Evolutionary conservation across 345 rosid species (phyloP), one percentile per base, ranked within the genome.

Genomic region (Fremontodendron californicum): DNA sequence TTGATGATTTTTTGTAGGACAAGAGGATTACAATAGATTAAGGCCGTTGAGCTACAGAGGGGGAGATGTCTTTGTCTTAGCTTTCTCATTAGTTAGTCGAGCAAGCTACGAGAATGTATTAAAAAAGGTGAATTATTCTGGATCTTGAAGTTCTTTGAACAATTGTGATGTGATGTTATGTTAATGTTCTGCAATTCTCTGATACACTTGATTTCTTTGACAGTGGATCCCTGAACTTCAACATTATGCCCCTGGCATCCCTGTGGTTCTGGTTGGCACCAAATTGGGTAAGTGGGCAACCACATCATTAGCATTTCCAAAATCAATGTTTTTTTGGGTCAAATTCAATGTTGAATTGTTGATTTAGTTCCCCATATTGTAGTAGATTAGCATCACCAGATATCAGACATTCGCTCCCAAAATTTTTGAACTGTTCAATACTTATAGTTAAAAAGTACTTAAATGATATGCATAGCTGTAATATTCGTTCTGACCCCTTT

Each of bases 211-310:
- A 67, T 72, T 87, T 62, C 82, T 79, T 82, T 71, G 78, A 75
- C 90, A 95, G 99, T 95, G 99, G 99, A 88, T 95, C 82, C 97
- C 99, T 76, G 99, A 95, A 77, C 97, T 95, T 73, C 94, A 90
- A 83, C 99, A 93, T 85, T 94, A 82, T 84, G 92, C 93, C 76
- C 97, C 96, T 2, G 98, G 99, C 77, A 85, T 93, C 69, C 99
- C 99, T 5, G 74, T 93, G 11, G 98, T 95, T 25, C 86, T 95
- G 73, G 98, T 89, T 31, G 99, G 99, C 64, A 93, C 99, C 78
- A 95, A 95, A 88, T 77, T 93, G 86, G 99, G 99, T 91, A 70
- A 87, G 88, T 74, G 2, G 25, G 29, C 23, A 40, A 40, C 23
- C 54, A 58, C 35, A 21, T 74, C 60, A 9, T 49, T 71, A 71